Base-by-base conservation (phyloP, 2,329 filamentous ascomycete genomes). In the Aspergillus costaricaensis region DNA sequence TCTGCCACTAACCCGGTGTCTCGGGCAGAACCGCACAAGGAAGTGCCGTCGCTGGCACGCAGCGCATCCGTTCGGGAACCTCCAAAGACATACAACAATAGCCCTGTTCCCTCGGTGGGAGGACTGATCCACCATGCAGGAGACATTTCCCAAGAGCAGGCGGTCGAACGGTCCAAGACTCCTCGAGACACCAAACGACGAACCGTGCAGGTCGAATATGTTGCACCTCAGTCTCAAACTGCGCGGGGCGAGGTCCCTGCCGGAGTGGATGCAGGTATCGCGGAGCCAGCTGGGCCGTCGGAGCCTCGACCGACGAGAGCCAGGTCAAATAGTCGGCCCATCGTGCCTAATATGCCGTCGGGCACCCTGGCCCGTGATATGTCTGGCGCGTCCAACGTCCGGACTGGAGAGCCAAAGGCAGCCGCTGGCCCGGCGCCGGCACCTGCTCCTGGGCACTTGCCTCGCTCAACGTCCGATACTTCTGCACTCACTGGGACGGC, bases 151-250 rank as follows among this genome's bases (percentile, higher is more conserved):
- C 81, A 83, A 38, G 86, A 90, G 41, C 81, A 85, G 6, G 86
- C 89, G 62, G 79, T 81, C 47, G 80, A 86, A 30, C 88, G 88
- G 70, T 84, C 86, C 44, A 90, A 91, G 74, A 79, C 83, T 7
- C 77, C 81, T 32, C 89, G 92, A 67, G 93, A 97, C 73, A 90
- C 90, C 70, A 98, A 98, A 79, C 88, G 95, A 59, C 87, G 93
- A 68, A 99, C 95, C 0, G 92, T 99, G 0, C 95, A 99, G 78
- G 91, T 99, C 62, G 95, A 99, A 80, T 99, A 99, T 76, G 95
- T 98, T 59, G 91, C 93, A 19, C 95, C 95, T 23, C 88, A 89
- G 25, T 96, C 92, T 5, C 88, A 94, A 72, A 97, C 94, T 0
- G 85, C 89, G 63, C 86, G 94, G 65, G 92, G 90, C 30, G 86